These are phyloP conservation scores for Lasiodiplodia hormozganensis DNA, from an alignment of 2,329 filamentous ascomycete genomes.

Conservation along the genomic window DNA sequence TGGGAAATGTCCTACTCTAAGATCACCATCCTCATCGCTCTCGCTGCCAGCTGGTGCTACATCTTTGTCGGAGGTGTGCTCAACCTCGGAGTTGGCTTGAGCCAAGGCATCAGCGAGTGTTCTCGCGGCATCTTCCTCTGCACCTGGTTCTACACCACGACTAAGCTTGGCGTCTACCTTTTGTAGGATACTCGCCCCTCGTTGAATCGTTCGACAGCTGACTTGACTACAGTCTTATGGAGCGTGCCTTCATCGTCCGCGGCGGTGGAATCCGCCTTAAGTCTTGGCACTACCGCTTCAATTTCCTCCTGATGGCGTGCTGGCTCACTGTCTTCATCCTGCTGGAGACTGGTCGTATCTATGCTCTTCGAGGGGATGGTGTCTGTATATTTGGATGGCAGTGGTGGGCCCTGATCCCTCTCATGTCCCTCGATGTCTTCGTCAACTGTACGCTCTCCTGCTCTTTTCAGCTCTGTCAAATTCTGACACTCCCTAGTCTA, in stretches of 20 bases:
- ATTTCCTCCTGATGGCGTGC: slow-evolving; percentile 12
- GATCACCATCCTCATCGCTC: slow-evolving; percentile 10
- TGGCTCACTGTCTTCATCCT: slow-evolving; percentile 5
- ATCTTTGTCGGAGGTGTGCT: slow-evolving; percentile 12
- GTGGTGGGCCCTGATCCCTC: slow-evolving; percentile 18
- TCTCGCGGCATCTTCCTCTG: slow-evolving; percentile 9
- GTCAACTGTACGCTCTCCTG: background rate
- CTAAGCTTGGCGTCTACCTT: slow-evolving; percentile 1
- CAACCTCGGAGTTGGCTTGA: slow-evolving; percentile 2
- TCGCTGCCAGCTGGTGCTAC: slow-evolving; percentile 14
- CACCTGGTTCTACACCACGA: slow-evolving; percentile 16
- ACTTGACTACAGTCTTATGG: background rate
- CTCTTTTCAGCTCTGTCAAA: too few relatives aligned
- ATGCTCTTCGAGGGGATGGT: background rate
- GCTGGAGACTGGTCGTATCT: slow-evolving; percentile 8
- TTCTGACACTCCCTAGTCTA: background rate
- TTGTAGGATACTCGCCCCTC: background rate
- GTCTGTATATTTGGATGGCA: slow-evolving; percentile 14
- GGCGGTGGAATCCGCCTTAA: slow-evolving; percentile 1
- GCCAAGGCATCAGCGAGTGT: background rate
- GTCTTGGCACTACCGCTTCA: slow-evolving; percentile 20
- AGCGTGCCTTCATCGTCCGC: slow-evolving; percentile 12
- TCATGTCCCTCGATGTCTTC: slow-evolving; percentile 12
- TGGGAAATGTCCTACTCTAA: slow-evolving; percentile 4
- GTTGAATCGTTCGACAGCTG: background rate